Evolutionary conservation across 257 asterid species (phyloP), one percentile per base, ranked within the genome.

Genomic region (Nicotiana attenuata): DNA sequence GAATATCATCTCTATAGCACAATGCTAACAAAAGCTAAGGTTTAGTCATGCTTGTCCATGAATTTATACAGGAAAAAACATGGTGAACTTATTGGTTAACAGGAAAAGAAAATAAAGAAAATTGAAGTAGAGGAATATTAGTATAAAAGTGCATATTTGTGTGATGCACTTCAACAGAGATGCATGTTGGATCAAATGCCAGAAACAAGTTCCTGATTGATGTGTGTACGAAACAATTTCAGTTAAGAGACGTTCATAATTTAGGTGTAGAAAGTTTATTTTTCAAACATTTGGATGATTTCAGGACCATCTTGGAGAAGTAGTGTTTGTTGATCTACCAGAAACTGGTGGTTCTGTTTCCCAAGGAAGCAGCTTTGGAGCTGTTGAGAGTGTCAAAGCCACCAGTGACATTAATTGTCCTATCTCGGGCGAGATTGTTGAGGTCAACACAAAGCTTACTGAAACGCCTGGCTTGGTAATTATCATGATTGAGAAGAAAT

Each of bases 361-460:
- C 3, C 87, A 88, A 55, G 94, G 93, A n/a, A 76, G 31, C n/a
- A 65, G 90, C 63, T 93, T 95, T 50, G 97, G 97, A 47, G 91
- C 91, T 26, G 99, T 93, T 1, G 99, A 95, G 86, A 95, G 99
- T 89, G 99, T 95, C 6, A 95, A 95, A 86, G 99, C 99, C 80
- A 90, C 97, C 3, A 95, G 99, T 77, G 98, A 92, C 16, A 45
- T 95, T 38, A 90, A 92, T 87, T 92, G 97, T 75, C 99, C 98
- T 13, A 93, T 95, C 83, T 93, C 98, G 53, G 99, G 99, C 2
- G 94, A 92, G 91, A 85, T 95, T 59, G 78, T 93, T 31, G 99
- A 93, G 85, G 85, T 91, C 86, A 95, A 95, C 90, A 35, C 91
- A 8, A 93, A 92, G 88, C 91, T 95, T 28, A 5, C 76, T 19